phyloP scores from a whole-genome alignment of 805 yeast species.

The Cephaloascus albidus region DNA sequence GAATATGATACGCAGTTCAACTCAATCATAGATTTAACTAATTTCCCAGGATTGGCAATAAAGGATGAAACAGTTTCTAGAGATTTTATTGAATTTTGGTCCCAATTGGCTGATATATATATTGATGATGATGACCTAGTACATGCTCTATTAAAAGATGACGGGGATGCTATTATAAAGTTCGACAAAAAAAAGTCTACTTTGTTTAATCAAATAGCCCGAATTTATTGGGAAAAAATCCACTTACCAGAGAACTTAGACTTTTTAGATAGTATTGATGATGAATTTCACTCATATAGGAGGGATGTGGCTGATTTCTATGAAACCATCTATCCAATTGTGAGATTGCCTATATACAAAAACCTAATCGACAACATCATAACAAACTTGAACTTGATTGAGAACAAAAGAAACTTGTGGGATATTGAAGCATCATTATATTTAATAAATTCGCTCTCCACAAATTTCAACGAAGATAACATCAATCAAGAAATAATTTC shows the following conservation, averaged over 20 bases:
- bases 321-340: conserved; percentile 58
- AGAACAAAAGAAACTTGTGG: conserved; percentile 12
- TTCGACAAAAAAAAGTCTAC: conserved; percentile 20
- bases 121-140: conserved; percentile 37
- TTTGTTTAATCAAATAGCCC: conserved; percentile 43
- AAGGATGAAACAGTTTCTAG: conserved; percentile 48
- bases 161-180: conserved; percentile 13
- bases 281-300: conserved; percentile 63
- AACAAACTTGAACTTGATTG: background rate
- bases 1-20: conserved; percentile 31
- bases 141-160: conserved; percentile 18
- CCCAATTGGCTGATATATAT: conserved; percentile 49
- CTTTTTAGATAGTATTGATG: conserved; percentile 19
- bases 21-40: conserved; percentile 42
- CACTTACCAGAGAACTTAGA: conserved; percentile 31
- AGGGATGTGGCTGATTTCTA: conserved; percentile 70
- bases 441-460: conserved; percentile 46
- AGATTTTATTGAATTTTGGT: conserved; percentile 61
- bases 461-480: conserved; percentile 32
- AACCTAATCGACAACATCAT: conserved; percentile 28
- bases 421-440: conserved; percentile 57
- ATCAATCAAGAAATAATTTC: conserved; percentile 5
- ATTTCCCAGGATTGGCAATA: conserved; percentile 47
- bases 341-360: conserved; percentile 43
- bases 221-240: conserved; percentile 61